A percentile compares a stretch with the other conserved stretches of the same genome.
Conservation (phyloP, 176 grass and related monocot genomes). For the Carex myosuroides region DNA sequence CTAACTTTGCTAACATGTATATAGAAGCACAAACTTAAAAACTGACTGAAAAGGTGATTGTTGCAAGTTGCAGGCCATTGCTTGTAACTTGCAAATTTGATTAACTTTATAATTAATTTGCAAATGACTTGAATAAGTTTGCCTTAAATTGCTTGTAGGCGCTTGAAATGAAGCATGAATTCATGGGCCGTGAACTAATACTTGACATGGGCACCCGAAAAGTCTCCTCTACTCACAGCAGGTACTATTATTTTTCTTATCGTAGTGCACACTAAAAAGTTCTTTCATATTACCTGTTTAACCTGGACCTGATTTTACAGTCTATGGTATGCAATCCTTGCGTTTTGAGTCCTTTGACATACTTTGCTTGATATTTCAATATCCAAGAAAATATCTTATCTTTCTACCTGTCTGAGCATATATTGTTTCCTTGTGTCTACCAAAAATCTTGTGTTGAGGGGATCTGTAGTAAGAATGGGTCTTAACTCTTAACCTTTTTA, state of each 20-base stretch:
- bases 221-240: constrained; percentile 8
- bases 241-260: constrained; percentile 24
- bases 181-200: constrained; percentile 49
- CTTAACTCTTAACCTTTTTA: too few relatives aligned
- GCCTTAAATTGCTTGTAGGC: constrained; percentile 29
- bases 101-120: too few relatives aligned
- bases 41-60: not conserved
- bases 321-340: not conserved
- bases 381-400: too few relatives aligned
- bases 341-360: too few relatives aligned
- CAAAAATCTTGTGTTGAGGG: too few relatives aligned
- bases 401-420: too few relatives aligned
- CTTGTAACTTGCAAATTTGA: too few relatives aligned
- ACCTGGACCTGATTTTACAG: not conserved
- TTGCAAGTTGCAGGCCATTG: too few relatives aligned
- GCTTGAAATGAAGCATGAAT: constrained; percentile 29
- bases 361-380: too few relatives aligned
- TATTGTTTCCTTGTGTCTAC: too few relatives aligned
- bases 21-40: not conserved
- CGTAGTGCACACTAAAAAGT: not conserved
- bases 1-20: not conserved
- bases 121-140: not conserved
- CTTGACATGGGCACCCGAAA: constrained; percentile 49
- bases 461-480: too few relatives aligned
- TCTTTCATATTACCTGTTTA: not conserved